Base-by-base conservation (phyloP, 78 protist genomes). In the Tieghemostelium lacteum region DNA sequence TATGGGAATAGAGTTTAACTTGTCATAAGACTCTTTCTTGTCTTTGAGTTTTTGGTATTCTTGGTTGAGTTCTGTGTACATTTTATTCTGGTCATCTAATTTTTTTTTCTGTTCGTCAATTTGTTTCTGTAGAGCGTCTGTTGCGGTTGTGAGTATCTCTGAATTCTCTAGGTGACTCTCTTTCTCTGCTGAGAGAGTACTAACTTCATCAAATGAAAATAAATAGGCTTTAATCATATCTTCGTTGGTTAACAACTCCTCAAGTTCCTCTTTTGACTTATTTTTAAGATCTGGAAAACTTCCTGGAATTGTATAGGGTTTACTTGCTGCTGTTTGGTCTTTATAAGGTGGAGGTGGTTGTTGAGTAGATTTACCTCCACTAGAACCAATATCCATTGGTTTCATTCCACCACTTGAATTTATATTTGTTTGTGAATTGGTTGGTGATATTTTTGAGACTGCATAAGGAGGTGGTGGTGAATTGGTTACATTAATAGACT, bases 231-330 rank as follows among this genome's bases (percentile, higher is more conserved):
- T 61, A 10, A 83, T 14, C 22, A 64, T 45, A 69, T 60, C 91
- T 54, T 73, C 66, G 26, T 39, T 37, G 22, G 20, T 31, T 10
- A 83, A n/a, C 10, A 83, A 16, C 42, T 52, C 77, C 24, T 60
- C 72, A 12, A 83, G 50, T 58, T 83, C 91, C 26, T 83, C 63
- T 10, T 57, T 55, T 55, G 80, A 33, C 33, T 83, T 83, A 19
- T 54, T 37, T 33, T 83, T 73, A 34, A 80, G 37, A 42, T 83
- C 91, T 28, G 61, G 63, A 22, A 83, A 83, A 55, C 40, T 50
- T 3, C 37, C 40, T 55, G 91, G 77, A 31, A 71, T 28, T 22
- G 62, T 54, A 69, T 76, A 78, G 37, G 69, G 66, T 71, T 71
- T 71, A n/a, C n/a, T 58, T 24, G 61, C 52, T 72, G 34, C 42